Base-by-base conservation (phyloP, 768 basidiomycete species). In the Naematelia aurantialba region DNA sequence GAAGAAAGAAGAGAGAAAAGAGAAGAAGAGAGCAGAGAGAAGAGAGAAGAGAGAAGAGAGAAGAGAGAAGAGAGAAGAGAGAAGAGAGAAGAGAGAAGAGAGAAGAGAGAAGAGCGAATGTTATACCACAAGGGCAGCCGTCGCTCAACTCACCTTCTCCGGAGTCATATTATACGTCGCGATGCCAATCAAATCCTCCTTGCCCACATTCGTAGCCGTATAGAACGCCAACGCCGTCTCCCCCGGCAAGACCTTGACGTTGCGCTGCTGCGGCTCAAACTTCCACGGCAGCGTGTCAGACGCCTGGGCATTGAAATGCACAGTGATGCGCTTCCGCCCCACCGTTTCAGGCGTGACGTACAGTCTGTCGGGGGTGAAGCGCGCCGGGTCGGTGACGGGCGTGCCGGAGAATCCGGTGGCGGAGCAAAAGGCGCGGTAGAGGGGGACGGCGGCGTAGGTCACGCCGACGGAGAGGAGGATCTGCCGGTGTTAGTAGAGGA, bases 161-260 rank as follows among this genome's bases (percentile, higher is more conserved):
- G 96, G 96, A 0, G 93, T 94, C 62, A 97, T 94, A 78, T 98
- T 99, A 76, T 99, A 99, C 4, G 96, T 98, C 30, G 93, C 94
- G 75, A 99, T 98, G 1, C 96, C 96, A 70, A 99, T 93, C 54
- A 99, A 84, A 73, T 98, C 96, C 65, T 87, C 81, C 49, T 85
- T 79, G 10, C 89, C 87, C 49, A 80, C 83, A 69, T 99, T 99
- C 79, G 83, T 89, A 5, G 94, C 94, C 49, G 83, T 90, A 78
- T 98, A 99, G 75, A 99, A 99, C 10, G 96, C 96, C 60, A 99
- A 79, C 59, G 89, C 90, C 2, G 92, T 91, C 80, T 99, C 96
- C 11, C 96, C 96, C 0, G 91, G 96, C 31, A 96, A 81, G 3
- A 98, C 93, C 27, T 82, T 86, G 29, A 99, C 90, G 63, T 82